Base-by-base conservation (phyloP, 768 basidiomycete genomes). In the Xerocomellus dryophilus region DNA sequence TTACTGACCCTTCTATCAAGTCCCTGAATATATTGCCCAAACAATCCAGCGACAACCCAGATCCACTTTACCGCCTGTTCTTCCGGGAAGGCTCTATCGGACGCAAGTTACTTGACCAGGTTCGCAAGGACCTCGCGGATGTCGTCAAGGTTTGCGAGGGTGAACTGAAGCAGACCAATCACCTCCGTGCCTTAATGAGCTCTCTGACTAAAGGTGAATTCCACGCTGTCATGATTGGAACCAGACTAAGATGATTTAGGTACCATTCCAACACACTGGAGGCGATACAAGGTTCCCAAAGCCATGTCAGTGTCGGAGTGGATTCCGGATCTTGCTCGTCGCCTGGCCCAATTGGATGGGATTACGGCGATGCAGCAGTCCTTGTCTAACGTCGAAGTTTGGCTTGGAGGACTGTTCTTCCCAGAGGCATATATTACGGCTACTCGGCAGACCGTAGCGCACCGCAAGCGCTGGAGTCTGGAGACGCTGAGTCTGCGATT, bases 341-440 rank as follows among this genome's bases (percentile, higher is more conserved):
- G 97, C 20, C 72, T 98, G 34, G 79, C 72, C n/a, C 96, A 98
- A 66, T 81, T 98, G 36, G 83, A 93, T 48, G 71, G 74, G 31
- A 84, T 98, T 51, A 71, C 70, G 17, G 39, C 59, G n/a, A 67
- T 73, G 71, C 67, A 72, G 14, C 84, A 86, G 57, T 84, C 78
- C 63, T 71, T 87, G 58, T 79, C 75, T 59, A 77, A 89, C 61
- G 74, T 89, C 43, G 84, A 91, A 70, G 89, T 97, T 42, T 93
- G 92, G 90, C 82, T 98, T 14, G 94, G 96, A 21, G 90, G 92
- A 0, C 71, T 99, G 52, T 98, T 98, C 80, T 94, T 90, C 81
- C 97, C 96, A 1, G 92, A 95, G 65, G 95, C 94, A 4, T 98
- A 93, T 68, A 81, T 98, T 63, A 98, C 96, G 1, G 96, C 96